Evolutionary conservation across 164 flowering plant genomes (phyloP).

Genomic region (Magnolia changhungtana): DNA sequence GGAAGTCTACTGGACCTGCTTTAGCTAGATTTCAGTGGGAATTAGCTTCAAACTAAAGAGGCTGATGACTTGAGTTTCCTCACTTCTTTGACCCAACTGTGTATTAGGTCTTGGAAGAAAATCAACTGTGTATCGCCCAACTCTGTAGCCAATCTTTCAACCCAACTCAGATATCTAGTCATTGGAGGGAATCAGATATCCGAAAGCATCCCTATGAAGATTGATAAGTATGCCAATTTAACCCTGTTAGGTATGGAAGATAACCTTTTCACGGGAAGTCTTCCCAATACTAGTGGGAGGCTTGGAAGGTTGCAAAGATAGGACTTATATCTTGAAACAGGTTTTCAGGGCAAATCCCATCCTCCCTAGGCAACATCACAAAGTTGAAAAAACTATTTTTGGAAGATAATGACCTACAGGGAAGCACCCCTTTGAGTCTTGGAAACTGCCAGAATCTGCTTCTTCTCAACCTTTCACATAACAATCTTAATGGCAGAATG

Average conservation of each 20-base stretch:
- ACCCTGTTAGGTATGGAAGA: background rate
- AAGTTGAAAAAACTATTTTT: too few relatives aligned
- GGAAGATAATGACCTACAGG: too few relatives aligned
- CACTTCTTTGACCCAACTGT: background rate
- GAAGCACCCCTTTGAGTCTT: too few relatives aligned
- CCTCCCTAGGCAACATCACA: too few relatives aligned
- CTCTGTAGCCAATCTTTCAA: background rate
- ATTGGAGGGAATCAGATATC: background rate
- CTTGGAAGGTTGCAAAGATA: background rate
- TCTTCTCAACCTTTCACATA: background rate
- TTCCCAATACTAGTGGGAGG: background rate
- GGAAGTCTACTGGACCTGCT: background rate
- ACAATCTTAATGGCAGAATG: constrained; percentile 14
- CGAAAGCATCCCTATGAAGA: background rate
- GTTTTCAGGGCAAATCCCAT: too few relatives aligned
- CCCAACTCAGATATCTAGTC: background rate
- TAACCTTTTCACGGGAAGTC: background rate
- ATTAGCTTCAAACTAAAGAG: background rate
- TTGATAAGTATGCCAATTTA: too few relatives aligned
- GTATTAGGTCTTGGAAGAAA: background rate
- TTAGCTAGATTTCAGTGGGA: background rate
- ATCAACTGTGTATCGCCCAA: too few relatives aligned
- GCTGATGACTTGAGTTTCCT: background rate
- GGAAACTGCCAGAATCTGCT: too few relatives aligned
- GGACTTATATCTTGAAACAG: too few relatives aligned